These are phyloP conservation scores for Tuber aestivum DNA, from an alignment of 495 filamentous ascomycete genomes.

Conservation along the genomic window DNA sequence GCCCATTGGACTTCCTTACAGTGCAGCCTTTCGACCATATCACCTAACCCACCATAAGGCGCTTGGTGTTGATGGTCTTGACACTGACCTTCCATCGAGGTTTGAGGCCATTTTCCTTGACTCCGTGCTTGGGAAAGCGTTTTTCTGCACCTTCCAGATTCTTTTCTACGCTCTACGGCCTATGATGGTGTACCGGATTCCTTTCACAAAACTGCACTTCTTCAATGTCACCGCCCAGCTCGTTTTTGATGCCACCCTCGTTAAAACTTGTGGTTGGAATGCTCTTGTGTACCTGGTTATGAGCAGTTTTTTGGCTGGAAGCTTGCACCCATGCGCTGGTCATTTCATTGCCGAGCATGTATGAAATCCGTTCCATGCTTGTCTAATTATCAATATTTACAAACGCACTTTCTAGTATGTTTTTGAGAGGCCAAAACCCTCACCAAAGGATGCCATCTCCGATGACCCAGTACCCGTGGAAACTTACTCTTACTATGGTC, in stretches of 20 bases:
- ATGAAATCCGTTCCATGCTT: conserved; percentile 6
- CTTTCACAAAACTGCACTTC: conserved; percentile 77
- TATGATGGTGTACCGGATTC: conserved; percentile 85
- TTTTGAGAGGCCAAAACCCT: conserved; percentile 58
- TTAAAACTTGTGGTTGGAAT: conserved; percentile 53
- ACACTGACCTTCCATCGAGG: conserved; percentile 90
- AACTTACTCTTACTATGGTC: conserved; percentile 95
- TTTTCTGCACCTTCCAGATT: conserved; percentile 99
- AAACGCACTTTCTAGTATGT: conserved; percentile 58
- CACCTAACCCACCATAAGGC: conserved; percentile 99
- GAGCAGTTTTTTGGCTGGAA: conserved; percentile 87
- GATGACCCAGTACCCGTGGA: conserved; percentile 65
- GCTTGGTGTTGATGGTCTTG: conserved; percentile 90
- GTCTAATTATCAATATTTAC: neutral
- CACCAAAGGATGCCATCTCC: conserved; percentile 45
- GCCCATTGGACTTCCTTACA: conserved; percentile 92
- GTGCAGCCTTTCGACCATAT: conserved; percentile 95
- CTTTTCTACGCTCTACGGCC: conserved; percentile 98
- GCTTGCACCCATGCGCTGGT: conserved; percentile 86
- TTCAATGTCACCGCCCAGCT: conserved; percentile 73
- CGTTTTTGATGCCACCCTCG: conserved; percentile 66
- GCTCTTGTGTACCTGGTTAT: conserved; percentile 72
- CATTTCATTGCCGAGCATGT: conserved; percentile 98
- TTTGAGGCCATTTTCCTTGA: conserved; percentile 90
- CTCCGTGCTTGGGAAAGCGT: conserved; percentile 94